A percentile compares a stretch with the other conserved stretches of the same genome.
Evolutionary conservation across 345 rosid species (phyloP).

Genomic region (Dipteronia dyeriana): DNA sequence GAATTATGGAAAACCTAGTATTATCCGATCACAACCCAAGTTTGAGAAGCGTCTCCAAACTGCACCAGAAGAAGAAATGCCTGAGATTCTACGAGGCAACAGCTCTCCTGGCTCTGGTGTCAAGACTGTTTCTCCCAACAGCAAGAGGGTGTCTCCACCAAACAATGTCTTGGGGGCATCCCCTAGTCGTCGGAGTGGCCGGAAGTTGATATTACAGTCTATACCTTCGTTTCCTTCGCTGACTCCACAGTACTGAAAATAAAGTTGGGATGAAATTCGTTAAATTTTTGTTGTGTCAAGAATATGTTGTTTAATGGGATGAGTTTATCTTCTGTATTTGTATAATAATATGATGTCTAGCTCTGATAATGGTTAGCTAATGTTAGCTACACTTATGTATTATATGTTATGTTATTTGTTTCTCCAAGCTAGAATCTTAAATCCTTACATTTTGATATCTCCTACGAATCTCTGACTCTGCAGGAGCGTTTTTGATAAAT

Average conservation of each 20-base stretch:
- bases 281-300: conserved; percentile 24
- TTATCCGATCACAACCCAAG: conserved; percentile 40
- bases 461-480: too few species aligned
- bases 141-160: conserved; percentile 97
- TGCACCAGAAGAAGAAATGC: conserved; percentile 57
- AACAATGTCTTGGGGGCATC: conserved; percentile 55
- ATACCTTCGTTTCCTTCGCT: conserved; percentile 98
- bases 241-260: conserved; percentile 68
- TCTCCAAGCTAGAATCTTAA: background rate
- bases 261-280: conserved; percentile 28
- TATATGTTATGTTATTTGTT: conserved; percentile 14
- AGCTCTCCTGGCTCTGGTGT: conserved; percentile 44
- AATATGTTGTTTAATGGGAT: conserved; percentile 1
- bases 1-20: conserved; percentile 47
- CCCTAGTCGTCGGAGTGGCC: conserved; percentile 65
- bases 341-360: conserved; percentile 35
- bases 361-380: conserved; percentile 30
- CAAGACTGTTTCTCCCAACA: conserved; percentile 81
- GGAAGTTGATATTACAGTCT: conserved; percentile 87
- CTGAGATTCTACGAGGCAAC: conserved; percentile 58
- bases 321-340: conserved; percentile 21
- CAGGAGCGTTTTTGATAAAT: too few species aligned
- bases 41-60: conserved; percentile 52
- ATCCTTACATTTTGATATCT: background rate
- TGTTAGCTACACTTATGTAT: conserved; percentile 21